Evolutionary conservation across 192 early-diverging fungal species (phyloP).

Genomic region (Gaertneriomyces semiglobifer): DNA sequence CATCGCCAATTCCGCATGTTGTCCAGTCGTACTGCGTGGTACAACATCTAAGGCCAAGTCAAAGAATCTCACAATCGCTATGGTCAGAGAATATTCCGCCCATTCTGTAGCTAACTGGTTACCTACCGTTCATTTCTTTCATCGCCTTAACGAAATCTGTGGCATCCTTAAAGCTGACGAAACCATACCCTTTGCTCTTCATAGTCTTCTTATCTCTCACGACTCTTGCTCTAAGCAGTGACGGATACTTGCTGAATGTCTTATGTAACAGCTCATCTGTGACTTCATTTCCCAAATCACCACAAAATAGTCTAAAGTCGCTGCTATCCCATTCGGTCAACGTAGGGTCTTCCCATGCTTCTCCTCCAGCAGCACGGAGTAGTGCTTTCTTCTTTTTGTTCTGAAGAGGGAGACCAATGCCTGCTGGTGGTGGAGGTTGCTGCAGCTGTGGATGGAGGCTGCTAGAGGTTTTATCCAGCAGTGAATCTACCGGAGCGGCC

Average conservation of each 20-base stretch:
- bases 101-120: background rate
- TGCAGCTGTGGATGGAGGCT: too few species aligned
- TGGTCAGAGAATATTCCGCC: too few species aligned
- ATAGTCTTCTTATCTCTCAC: slow-evolving; percentile 78
- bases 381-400: slow-evolving; percentile 61
- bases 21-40: too few species aligned
- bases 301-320: slow-evolving; percentile 92
- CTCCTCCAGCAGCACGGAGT: slow-evolving; percentile 81
- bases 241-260: slow-evolving; percentile 82
- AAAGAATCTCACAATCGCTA: too few species aligned
- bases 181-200: slow-evolving; percentile 92
- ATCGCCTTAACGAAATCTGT: slow-evolving; percentile 90
- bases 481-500: too few species aligned
- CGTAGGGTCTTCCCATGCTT: slow-evolving; percentile 89
- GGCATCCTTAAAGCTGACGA: slow-evolving; percentile 86
- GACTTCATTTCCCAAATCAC: slow-evolving; percentile 92
- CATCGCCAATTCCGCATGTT: too few species aligned
- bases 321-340: slow-evolving; percentile 82
- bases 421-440: too few species aligned
- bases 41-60: too few species aligned
- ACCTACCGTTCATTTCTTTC: slow-evolving; percentile 89
- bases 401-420: background rate
- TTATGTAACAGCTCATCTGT: slow-evolving; percentile 75
- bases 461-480: too few species aligned
- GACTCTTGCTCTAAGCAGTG: slow-evolving; percentile 76